Percentiles rank a stretch among this genome's conserved stretches.
These are phyloP conservation scores for Gomphus sp. DNA, from an alignment of 1,284 basidiomycete species.

Conservation along the genomic window DNA sequence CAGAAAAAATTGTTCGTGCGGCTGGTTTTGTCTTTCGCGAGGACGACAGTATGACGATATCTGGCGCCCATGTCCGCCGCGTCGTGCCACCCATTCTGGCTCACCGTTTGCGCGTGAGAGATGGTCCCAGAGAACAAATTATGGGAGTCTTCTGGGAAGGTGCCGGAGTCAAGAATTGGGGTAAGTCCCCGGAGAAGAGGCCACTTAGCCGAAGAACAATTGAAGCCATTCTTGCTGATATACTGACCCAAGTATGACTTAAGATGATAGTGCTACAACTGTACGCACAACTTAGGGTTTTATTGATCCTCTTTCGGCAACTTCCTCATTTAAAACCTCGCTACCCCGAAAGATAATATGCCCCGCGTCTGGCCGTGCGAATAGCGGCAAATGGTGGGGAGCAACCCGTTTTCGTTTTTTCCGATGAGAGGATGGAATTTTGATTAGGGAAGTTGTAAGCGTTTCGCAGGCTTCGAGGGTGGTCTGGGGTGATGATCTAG, in stretches of 20 bases:
- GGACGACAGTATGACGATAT: conserved; percentile 1
- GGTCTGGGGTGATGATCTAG: background rate
- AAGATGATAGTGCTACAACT: background rate
- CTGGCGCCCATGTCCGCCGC: conserved; percentile 3
- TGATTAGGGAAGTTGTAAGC: background rate
- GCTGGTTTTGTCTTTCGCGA: conserved; percentile 39
- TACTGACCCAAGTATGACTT: conserved; percentile 6
- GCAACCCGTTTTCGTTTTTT: background rate
- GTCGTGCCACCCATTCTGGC: conserved; percentile 61
- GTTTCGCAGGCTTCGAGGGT: background rate
- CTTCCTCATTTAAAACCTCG: background rate
- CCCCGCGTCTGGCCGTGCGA: conserved; percentile 7
- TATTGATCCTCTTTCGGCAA: background rate
- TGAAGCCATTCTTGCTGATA: conserved; percentile 7
- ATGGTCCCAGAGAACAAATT: conserved; percentile 58
- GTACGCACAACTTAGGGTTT: background rate
- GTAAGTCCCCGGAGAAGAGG: background rate
- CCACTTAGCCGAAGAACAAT: background rate
- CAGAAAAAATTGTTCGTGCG: conserved; percentile 52
- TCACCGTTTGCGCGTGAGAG: conserved; percentile 57
- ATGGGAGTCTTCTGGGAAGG: conserved; percentile 23
- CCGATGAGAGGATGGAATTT: background rate
- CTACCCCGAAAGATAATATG: conserved; percentile 7
- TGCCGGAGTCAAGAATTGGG: conserved; percentile 3
- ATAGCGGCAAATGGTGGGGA: background rate